Conservation (phyloP, 2,329 filamentous ascomycete species). For the Penicillium hesseltinei region DNA sequence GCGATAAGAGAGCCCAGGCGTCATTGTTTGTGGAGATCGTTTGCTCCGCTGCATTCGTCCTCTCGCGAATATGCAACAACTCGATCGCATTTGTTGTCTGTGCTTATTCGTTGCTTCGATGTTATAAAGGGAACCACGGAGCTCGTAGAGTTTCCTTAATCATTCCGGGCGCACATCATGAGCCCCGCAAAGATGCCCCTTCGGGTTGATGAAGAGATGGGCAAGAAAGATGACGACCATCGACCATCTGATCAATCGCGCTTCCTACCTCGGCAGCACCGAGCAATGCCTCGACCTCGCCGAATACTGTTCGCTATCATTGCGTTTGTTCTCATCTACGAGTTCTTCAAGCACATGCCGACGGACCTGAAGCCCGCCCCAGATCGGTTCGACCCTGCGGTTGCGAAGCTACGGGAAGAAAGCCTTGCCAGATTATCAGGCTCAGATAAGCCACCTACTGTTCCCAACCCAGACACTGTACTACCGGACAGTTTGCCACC, state of each 20-base stretch:
- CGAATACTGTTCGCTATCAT: conserved; percentile 52
- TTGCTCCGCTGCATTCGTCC: neutral
- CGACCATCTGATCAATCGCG: conserved; percentile 35
- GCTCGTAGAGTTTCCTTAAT: conserved; percentile 20
- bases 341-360: conserved; percentile 65
- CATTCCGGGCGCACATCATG: conserved; percentile 32
- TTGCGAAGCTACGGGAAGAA: conserved; percentile 19
- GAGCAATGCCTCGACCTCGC: conserved; percentile 43
- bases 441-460: conserved; percentile 7
- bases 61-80: neutral
- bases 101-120: neutral
- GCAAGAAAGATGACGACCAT: conserved; percentile 65
- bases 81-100: neutral
- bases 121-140: neutral
- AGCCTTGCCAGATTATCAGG: conserved; percentile 4
- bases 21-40: conserved; percentile 8
- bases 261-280: conserved; percentile 34
- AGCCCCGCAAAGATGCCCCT: conserved; percentile 44
- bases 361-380: conserved; percentile 43
- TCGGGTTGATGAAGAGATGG: conserved; percentile 60
- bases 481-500: conserved; percentile 12
- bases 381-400: conserved; percentile 31
- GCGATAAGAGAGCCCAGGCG: conserved; percentile 14
- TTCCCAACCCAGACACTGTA: conserved; percentile 12
- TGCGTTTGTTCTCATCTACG: conserved; percentile 55